Evolutionary conservation across 2,329 filamentous ascomycete genomes (phyloP).

Genomic region (Aspergillus pseudoglaucus): DNA sequence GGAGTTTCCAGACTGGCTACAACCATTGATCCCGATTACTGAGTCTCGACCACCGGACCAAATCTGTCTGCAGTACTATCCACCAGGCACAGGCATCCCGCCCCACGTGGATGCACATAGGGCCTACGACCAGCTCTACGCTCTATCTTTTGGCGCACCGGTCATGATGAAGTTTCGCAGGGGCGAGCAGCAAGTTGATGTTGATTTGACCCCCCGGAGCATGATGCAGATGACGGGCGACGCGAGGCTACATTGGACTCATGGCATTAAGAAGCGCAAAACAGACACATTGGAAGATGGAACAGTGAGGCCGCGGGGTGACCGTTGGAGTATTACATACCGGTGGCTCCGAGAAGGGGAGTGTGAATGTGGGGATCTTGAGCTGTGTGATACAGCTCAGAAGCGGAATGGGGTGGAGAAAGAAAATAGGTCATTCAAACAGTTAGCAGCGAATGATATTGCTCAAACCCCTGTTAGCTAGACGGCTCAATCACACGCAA

Average conservation of each 20-base stretch:
- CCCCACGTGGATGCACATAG: conserved; percentile 56
- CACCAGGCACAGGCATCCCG: conserved; percentile 54
- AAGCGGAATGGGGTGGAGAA: conserved; percentile 40
- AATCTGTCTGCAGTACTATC: conserved; percentile 56
- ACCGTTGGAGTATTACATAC: conserved; percentile 53
- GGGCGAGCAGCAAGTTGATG: conserved; percentile 31
- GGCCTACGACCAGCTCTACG: conserved; percentile 35
- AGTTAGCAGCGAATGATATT: conserved; percentile 2
- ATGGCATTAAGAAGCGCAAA: conserved; percentile 50
- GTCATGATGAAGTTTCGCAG: conserved; percentile 26
- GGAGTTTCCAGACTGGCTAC: conserved; percentile 48
- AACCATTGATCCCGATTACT: conserved; percentile 41
- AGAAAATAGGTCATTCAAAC: conserved; percentile 37
- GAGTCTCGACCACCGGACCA: conserved; percentile 48
- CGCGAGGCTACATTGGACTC: conserved; percentile 50
- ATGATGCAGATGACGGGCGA: conserved; percentile 49
- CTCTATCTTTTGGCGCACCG: conserved; percentile 25
- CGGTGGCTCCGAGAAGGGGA: conserved; percentile 45
- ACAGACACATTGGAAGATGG: conserved; percentile 46
- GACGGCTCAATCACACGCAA: neutral
- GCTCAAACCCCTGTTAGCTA: neutral
- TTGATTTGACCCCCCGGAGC: conserved; percentile 45
- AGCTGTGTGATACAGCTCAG: conserved; percentile 49
- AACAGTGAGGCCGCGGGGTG: conserved; percentile 35
- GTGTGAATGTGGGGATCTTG: conserved; percentile 47